Percentiles rank a stretch among this genome's conserved stretches.
These are phyloP conservation scores for Syzygium oleosum DNA, from an alignment of 345 rosid species.

Conservation along the genomic window DNA sequence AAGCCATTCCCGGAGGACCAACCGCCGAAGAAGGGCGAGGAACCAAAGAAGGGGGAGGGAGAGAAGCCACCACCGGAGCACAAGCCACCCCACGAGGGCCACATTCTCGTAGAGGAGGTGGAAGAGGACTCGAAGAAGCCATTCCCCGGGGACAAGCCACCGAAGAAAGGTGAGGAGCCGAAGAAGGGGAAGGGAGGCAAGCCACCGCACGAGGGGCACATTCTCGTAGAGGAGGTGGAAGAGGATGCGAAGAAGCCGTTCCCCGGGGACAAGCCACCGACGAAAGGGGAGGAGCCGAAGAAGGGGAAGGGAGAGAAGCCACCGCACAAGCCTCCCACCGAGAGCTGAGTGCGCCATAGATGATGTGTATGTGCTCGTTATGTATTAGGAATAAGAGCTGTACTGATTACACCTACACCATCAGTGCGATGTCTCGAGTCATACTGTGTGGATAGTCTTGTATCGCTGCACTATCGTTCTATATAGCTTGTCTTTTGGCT, in stretches of 20 bases:
- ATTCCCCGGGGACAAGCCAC: neutral
- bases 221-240: neutral
- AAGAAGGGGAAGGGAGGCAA: neutral
- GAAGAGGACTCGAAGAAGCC: neutral
- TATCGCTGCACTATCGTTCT: neutral
- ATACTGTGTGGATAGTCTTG: neutral
- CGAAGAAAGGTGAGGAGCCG: neutral
- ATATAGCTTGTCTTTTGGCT: neutral
- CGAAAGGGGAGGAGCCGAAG: slow-evolving; percentile 3
- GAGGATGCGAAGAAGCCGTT: neutral
- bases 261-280: neutral
- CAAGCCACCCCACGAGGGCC: slow-evolving; percentile 4
- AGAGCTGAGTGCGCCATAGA: neutral
- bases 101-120: neutral
- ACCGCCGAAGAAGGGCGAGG: neutral
- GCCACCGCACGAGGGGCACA: neutral
- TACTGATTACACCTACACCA: neutral
- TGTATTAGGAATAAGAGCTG: neutral
- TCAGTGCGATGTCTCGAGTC: neutral
- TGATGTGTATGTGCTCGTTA: neutral
- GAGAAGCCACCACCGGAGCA: neutral
- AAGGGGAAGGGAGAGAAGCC: slow-evolving; percentile 9
- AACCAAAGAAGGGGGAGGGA: neutral
- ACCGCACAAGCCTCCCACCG: slow-evolving; percentile 5
- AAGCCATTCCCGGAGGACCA: accelerated